phyloP scores from a whole-genome alignment of 805 yeast species.

The Candida sphagnicola region DNA sequence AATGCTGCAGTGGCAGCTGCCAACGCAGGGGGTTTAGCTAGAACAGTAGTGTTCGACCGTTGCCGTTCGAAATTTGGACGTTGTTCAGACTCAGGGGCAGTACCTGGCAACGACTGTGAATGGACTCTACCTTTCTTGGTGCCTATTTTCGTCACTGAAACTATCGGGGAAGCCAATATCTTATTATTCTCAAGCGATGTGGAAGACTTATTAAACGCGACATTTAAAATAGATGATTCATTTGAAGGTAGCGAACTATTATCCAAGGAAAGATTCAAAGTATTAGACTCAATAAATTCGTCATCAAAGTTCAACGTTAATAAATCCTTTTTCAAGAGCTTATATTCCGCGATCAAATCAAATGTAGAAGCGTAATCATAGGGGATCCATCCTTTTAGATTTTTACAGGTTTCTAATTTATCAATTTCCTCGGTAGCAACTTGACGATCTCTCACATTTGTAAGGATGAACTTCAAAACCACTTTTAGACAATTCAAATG shows the following conservation, averaged over 20 bases:
- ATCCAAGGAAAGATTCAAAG: conserved; percentile 8
- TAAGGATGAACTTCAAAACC: conserved; percentile 14
- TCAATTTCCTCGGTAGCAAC: conserved; percentile 12
- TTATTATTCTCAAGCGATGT: conserved; percentile 17
- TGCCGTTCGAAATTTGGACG: conserved; percentile 10
- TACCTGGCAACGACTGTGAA: conserved; percentile 29
- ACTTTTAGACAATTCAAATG: conserved; percentile 27
- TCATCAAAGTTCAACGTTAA: conserved; percentile 10
- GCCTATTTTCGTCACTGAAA: conserved; percentile 19
- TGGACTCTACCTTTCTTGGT: conserved; percentile 22
- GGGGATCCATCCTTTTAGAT: conserved; percentile 31
- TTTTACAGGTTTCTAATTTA: conserved; percentile 19
- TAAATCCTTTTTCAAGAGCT: conserved; percentile 18
- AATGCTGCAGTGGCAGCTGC: conserved; percentile 7
- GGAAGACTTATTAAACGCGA: conserved; percentile 7
- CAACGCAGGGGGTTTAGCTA: conserved; percentile 14
- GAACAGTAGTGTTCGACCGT: conserved; percentile 21
- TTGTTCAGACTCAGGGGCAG: conserved; percentile 4
- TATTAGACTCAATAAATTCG: conserved; percentile 5
- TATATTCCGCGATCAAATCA: conserved; percentile 23
- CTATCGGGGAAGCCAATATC: conserved; percentile 27
- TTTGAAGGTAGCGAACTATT: conserved; percentile 4
- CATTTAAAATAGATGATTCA: conserved; percentile 3
- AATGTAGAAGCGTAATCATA: conserved; percentile 28
- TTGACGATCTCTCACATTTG: conserved; percentile 9